These are phyloP conservation scores for Lichtheimia ornata DNA, from an alignment of 371 early-diverging fungal genomes.

Conservation along the genomic window DNA sequence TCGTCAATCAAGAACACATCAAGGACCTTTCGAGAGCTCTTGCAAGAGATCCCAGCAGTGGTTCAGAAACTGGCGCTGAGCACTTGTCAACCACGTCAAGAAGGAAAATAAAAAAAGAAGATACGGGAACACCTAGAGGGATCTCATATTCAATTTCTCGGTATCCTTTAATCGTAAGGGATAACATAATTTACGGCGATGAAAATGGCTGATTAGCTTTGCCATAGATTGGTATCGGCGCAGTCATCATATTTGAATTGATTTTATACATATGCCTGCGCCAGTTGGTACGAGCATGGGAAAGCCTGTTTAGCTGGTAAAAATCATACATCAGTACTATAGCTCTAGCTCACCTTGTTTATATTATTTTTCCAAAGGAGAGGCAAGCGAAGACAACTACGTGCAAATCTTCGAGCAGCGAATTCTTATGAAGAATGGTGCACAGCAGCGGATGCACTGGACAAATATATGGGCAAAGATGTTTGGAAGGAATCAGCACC, in stretches of 20 bases:
- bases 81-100: slow-evolving; percentile 49
- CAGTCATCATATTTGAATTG: slow-evolving; percentile 68
- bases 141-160: slow-evolving; percentile 56
- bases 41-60: slow-evolving; percentile 34
- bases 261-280: slow-evolving; percentile 68
- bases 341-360: not conserved
- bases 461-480: slow-evolving; percentile 68
- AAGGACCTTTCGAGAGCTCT: slow-evolving; percentile 52
- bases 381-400: slow-evolving; percentile 54
- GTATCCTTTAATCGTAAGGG: slow-evolving; percentile 64
- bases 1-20: slow-evolving; percentile 55
- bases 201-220: not conserved
- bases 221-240: slow-evolving; percentile 56
- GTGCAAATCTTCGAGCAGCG: slow-evolving; percentile 52
- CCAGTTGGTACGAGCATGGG: slow-evolving; percentile 76
- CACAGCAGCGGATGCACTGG: slow-evolving; percentile 67
- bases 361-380: slow-evolving; percentile 38
- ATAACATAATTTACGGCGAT: not conserved
- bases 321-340: not conserved
- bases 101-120: slow-evolving; percentile 27
- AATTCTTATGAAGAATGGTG: slow-evolving; percentile 74
- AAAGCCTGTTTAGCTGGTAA: slow-evolving; percentile 69
- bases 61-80: slow-evolving; percentile 41
- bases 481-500: slow-evolving; percentile 72
- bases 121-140: slow-evolving; percentile 42